Base-by-base conservation (phyloP, 768 basidiomycete species). In the Galerina marginata region DNA sequence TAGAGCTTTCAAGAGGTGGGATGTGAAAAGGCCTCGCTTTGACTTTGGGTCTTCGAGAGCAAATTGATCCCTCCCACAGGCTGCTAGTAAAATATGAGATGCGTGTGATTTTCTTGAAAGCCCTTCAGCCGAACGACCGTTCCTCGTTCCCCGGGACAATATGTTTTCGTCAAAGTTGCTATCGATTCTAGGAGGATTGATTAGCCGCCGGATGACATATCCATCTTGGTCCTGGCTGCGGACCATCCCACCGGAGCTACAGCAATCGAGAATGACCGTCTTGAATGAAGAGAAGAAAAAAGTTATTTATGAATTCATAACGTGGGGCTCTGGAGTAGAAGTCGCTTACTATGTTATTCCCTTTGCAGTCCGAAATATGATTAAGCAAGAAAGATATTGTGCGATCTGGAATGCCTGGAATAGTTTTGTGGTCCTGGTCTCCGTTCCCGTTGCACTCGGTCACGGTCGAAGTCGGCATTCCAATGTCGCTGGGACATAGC, bases 191-290 rank as follows among this genome's bases (percentile, higher is more conserved):
- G 77, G 77, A 15, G 71, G 69, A 44, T 71, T 64, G 11, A 52
- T 23, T 9, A 75, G 66, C 29, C 62, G 65, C 25, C 76, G 72
- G 23, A 69, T 57, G 14, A 67, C 57, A 39, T 64, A 67, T 6
- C 52, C 54, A 1, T 61, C 54, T 38, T 44, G 42, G 7, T n/a
- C 59, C 9, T 9, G 20, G 33, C 50, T 29, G 11, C 80, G 72
- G 10, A 69, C 74, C 9, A 76, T 69, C 0, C 79, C 77, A 1
- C 70, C 78, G 5, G 82, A 79, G 62, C 74, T 70, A 62, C 82
- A 83, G 48, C 82, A 82, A 54, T 82, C 82, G 6, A 83, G 69
- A 46, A 83, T 78, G 14, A 83, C 66, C 10, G 77, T 80, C 82
- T 83, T 33, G 29, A 33, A 33, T 46, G 4, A 44, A 43, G 54